Percentiles rank a stretch among this genome's conserved stretches.
phyloP scores from a whole-genome alignment of 2,329 filamentous ascomycete genomes.

The Paracamarosporium sp. region DNA sequence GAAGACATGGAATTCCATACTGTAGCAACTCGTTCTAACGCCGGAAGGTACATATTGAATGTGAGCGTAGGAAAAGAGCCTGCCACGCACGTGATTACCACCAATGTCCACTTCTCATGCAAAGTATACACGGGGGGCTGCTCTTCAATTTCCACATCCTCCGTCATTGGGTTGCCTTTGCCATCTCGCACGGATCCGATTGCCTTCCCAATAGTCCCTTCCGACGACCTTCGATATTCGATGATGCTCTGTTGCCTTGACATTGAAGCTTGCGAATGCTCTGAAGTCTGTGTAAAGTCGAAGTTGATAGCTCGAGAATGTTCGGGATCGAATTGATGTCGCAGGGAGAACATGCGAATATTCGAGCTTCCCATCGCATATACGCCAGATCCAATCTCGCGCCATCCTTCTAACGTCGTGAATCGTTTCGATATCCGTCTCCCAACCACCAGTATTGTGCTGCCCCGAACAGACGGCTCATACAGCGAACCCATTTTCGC shows the following conservation, averaged over 20 bases:
- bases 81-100: constrained; percentile 39
- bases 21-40: constrained; percentile 37
- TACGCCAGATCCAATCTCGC: constrained; percentile 21
- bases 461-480: constrained; percentile 15
- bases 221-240: constrained; percentile 7
- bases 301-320: constrained; percentile 9
- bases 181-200: constrained; percentile 4
- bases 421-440: constrained; percentile 16
- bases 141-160: neutral
- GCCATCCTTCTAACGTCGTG: constrained; percentile 28
- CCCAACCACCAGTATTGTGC: constrained; percentile 8
- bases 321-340: constrained; percentile 23
- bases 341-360: constrained; percentile 20
- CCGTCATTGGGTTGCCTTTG: neutral
- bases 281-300: constrained; percentile 5
- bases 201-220: constrained; percentile 14
- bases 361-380: constrained; percentile 23
- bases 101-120: constrained; percentile 17
- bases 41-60: constrained; percentile 56
- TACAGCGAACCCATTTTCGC: constrained; percentile 17
- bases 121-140: constrained; percentile 19
- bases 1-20: constrained; percentile 10
- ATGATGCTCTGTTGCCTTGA: neutral
- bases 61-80: constrained; percentile 54
- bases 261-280: neutral